Base-by-base conservation (phyloP, 768 basidiomycete species). In the Galerina marginata region DNA sequence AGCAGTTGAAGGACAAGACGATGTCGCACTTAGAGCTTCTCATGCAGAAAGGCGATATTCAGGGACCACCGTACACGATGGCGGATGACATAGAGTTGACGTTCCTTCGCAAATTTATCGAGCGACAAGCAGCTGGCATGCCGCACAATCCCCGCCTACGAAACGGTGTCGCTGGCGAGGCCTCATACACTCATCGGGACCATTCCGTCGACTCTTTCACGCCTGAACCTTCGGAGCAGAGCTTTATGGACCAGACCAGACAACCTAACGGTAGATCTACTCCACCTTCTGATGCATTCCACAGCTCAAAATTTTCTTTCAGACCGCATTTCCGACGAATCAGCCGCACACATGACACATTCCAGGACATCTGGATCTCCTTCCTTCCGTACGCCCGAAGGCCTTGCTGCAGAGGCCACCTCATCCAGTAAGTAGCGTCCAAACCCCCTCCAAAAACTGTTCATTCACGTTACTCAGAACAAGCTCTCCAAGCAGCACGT, bases 41-140 rank as follows among this genome's bases (percentile, higher is more conserved):
- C 66, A 92, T 93, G 89, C 91, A 92, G 71, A 92, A 92, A 69
- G 90, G 90, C 69, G 91, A 93, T 63, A 93, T 93, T 33, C 89
- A 87, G 69, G 91, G 91, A 15, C 91, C 91, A 2, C 90, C 91
- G 23, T 92, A 92, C 72, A 67, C 82, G 60, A 93, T 93, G 91
- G 82, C 90, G 9, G 91, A 92, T 67, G 86, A 90, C 65, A 72
- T 91, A 69, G 91, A 93, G 67, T 81, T 93, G 60, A 73, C 86
- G 0, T 93, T 92, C 75, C 83, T 93, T 46, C 86, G 90, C 63
- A 91, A 89, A 74, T 93, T 93, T 71, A 86, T 93, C 67, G 91
- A 92, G 69, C 82, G 91, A 56, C 91, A 93, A 69, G 82, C 86
- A 6, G 80, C 86, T n/a, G 84, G 86, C 40, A 84, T 91, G 43